Percentiles rank a stretch among this genome's conserved stretches.
phyloP scores from a whole-genome alignment of 805 yeast genomes.

The Pichia paraexigua region DNA sequence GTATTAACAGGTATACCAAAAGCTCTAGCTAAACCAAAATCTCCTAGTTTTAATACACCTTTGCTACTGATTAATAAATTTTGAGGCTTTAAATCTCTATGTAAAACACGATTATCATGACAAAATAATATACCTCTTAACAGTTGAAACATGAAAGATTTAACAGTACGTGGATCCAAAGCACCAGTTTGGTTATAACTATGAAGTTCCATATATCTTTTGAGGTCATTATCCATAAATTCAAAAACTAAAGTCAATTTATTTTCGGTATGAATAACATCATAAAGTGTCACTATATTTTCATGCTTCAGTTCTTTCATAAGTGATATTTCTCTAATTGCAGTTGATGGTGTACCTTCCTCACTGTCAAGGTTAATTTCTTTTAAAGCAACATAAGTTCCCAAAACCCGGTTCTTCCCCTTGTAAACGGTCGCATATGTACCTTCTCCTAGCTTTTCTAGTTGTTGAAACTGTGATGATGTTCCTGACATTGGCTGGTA shows the following conservation, averaged over 20 bases:
- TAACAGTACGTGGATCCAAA: constrained; percentile 62
- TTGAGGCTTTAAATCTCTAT: constrained; percentile 89
- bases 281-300: constrained; percentile 86
- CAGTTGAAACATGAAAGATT: constrained; percentile 90
- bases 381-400: constrained; percentile 86
- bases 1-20: constrained; percentile 98
- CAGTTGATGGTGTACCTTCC: constrained; percentile 98
- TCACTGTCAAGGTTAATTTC: constrained; percentile 93
- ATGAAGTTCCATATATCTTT: constrained; percentile 63
- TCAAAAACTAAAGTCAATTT: constrained; percentile 91
- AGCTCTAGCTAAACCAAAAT: constrained; percentile 95
- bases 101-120: constrained; percentile 77
- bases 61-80: constrained; percentile 80
- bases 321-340: constrained; percentile 90
- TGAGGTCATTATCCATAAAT: constrained; percentile 86
- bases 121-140: constrained; percentile 84
- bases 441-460: constrained; percentile 88
- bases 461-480: constrained; percentile 38
- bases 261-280: constrained; percentile 94
- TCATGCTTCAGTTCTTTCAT: constrained; percentile 93
- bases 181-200: constrained; percentile 58
- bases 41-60: constrained; percentile 91
- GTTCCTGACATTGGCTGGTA: constrained; percentile 24
- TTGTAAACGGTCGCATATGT: constrained; percentile 99
- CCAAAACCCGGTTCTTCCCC: constrained; percentile 79